Base-by-base conservation (phyloP, 2,329 filamentous ascomycete species). In the Aurifilum marmelostoma region DNA sequence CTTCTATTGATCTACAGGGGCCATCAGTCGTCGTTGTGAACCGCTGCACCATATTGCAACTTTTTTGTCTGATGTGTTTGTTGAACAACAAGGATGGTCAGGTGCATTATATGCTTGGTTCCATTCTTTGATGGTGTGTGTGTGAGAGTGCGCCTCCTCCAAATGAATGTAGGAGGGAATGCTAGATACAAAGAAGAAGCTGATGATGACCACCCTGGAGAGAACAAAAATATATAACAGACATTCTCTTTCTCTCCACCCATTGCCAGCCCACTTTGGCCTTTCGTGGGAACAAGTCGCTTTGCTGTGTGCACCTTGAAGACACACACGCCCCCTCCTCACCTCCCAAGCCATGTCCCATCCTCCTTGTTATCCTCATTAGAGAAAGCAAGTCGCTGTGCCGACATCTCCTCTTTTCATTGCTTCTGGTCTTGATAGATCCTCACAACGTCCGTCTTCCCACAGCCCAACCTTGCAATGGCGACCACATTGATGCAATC, bases 1-100 rank as follows among this genome's bases (percentile, higher is more conserved):
- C 66, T 72, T 60, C 71, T 68, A 72, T 72, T 72, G 66, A 71
- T 66, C 71, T 68, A 72, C 52, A 52, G 43, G 64, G 61, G 64
- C 67, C n/a, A 8, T 61, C n/a, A 34, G 7, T 29, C 8, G 7
- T 29, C 8, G 29, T 29, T n/a, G 18, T 54, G 29, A 32, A 41
- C 65, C 58, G 11, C 43, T 67, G 27, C 27, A 54, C 65, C 34
- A 67, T 32, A n/a, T 56, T 43, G 37, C n/a, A 8, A 34, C 34
- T 34, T 34, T n/a, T 34, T 4, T 8, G 34, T 34, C 59, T n/a
- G 24, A 41, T 24, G 11, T 39, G 11, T 12, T 43, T 29, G 18
- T 62, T 62, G 37, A 37, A 43, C 16, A 18, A 32, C 9, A 12
- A 4, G 7, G 29, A 11, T 5, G 6, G 56, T 37, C 27, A 59